Evolutionary conservation across 2,329 filamentous ascomycete genomes (phyloP).

Genomic region (Leptosphaerulina australis): DNA sequence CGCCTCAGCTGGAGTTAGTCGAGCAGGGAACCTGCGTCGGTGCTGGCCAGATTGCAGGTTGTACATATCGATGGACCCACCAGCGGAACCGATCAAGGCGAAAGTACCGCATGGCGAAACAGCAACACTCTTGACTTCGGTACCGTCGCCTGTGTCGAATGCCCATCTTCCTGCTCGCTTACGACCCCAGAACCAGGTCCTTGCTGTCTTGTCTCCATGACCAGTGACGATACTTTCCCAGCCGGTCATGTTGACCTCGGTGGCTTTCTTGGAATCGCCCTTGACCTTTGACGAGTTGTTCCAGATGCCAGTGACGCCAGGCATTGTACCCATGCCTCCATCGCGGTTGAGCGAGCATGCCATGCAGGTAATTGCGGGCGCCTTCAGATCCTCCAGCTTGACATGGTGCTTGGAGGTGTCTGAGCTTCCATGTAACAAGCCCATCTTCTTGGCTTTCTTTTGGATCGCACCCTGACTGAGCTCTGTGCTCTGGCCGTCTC

Average conservation of each 20-base stretch:
- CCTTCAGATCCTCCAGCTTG: conserved; percentile 76
- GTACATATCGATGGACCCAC: conserved; percentile 89
- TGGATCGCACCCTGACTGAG: conserved; percentile 88
- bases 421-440: conserved; percentile 66
- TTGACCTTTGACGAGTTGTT: conserved; percentile 70
- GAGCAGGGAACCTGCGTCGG: conserved; percentile 84
- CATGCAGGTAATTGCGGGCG: conserved; percentile 88
- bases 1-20: conserved; percentile 76
- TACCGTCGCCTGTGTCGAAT: conserved; percentile 81
- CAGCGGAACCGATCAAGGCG: conserved; percentile 83
- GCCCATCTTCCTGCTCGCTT: conserved; percentile 93
- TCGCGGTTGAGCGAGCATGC: conserved; percentile 92
- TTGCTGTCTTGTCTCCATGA: conserved; percentile 82
- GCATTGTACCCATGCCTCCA: conserved; percentile 85
- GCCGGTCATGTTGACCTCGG: conserved; percentile 78
- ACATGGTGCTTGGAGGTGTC: conserved; percentile 66
- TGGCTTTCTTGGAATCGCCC: conserved; percentile 69
- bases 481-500: conserved; percentile 92
- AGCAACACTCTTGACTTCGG: conserved; percentile 81
- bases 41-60: conserved; percentile 93
- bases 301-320: conserved; percentile 81
- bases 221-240: conserved; percentile 98
- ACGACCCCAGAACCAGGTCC: conserved; percentile 98
- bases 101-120: conserved; percentile 94
- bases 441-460: conserved; percentile 86